phyloP scores from a whole-genome alignment of 2,329 filamentous ascomycete genomes.

The Paraphaeosphaeria sporulosa region DNA sequence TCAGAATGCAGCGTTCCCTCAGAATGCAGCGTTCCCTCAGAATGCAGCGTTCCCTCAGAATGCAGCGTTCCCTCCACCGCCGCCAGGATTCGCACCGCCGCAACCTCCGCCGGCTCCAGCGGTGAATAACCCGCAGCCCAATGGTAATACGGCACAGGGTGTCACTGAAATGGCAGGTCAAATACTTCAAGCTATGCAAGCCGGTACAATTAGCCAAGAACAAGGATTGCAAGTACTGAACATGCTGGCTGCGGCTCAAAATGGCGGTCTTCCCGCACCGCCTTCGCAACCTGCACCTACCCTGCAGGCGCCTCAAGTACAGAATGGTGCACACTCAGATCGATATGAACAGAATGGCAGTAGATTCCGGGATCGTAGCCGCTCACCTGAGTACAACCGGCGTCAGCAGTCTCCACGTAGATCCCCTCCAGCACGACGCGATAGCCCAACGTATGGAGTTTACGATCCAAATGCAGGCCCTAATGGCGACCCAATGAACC shows the following conservation, averaged over 20 bases:
- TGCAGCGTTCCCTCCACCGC: slow-evolving; percentile 34
- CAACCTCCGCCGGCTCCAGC: slow-evolving; percentile 28
- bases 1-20: slow-evolving; percentile 35
- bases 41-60: slow-evolving; percentile 41
- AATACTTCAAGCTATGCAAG: slow-evolving; percentile 44
- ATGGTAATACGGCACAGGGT: slow-evolving; percentile 32
- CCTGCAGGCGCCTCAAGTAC: slow-evolving; percentile 25
- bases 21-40: slow-evolving; percentile 32
- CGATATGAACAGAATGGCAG: slow-evolving; percentile 41
- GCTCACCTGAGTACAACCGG: slow-evolving; percentile 71
- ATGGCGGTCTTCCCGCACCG: slow-evolving; percentile 35
- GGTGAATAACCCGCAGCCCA: slow-evolving; percentile 28
- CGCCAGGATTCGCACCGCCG: slow-evolving; percentile 43
- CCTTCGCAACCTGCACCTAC: slow-evolving; percentile 31
- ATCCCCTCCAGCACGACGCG: slow-evolving; percentile 67
- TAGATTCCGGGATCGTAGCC: slow-evolving; percentile 54
- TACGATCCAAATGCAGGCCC: slow-evolving; percentile 70
- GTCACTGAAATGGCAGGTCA: slow-evolving; percentile 40
- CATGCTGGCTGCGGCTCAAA: slow-evolving; percentile 36
- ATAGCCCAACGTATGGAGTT: slow-evolving; percentile 75
- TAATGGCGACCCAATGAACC: slow-evolving; percentile 66
- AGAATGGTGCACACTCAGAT: slow-evolving; percentile 32
- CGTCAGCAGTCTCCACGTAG: slow-evolving; percentile 64
- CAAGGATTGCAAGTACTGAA: slow-evolving; percentile 45
- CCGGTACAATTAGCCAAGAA: slow-evolving; percentile 43